Percentiles rank a stretch among this genome's conserved stretches.
Conservation (phyloP, 768 basidiomycete genomes). For the Tylopilus sp. region DNA sequence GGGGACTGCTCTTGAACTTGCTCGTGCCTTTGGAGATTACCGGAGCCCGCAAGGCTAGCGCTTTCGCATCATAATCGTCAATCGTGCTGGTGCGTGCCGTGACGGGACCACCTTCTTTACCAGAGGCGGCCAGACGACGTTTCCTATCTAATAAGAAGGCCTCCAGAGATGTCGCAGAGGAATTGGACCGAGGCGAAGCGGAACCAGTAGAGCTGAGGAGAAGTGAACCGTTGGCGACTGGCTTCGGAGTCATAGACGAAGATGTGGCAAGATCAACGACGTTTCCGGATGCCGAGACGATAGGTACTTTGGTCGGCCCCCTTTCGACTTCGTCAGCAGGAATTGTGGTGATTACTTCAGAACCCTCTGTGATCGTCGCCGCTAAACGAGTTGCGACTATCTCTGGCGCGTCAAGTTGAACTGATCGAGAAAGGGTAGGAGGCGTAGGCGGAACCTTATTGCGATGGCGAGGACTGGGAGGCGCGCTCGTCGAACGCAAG, state of each 20-base stretch:
- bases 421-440: slow-evolving; percentile 3
- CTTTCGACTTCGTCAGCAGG: neutral
- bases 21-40: slow-evolving; percentile 41
- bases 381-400: neutral
- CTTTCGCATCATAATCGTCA: slow-evolving; percentile 18
- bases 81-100: slow-evolving; percentile 2
- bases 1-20: slow-evolving; percentile 74
- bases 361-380: neutral
- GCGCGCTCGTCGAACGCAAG: slow-evolving; percentile 55
- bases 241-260: slow-evolving; percentile 8
- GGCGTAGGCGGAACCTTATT: slow-evolving; percentile 1
- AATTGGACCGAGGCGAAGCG: slow-evolving; percentile 31
- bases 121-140: slow-evolving; percentile 41
- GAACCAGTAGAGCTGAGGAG: slow-evolving; percentile 15
- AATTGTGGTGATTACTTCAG: neutral
- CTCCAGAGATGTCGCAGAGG: slow-evolving; percentile 60
- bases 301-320: neutral
- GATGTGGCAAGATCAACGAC: neutral
- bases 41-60: slow-evolving; percentile 8
- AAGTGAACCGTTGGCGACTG: too few species aligned
- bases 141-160: slow-evolving; percentile 66
- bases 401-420: neutral
- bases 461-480: slow-evolving; percentile 46
- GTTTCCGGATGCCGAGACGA: neutral
- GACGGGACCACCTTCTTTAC: slow-evolving; percentile 12